These are phyloP conservation scores for Cornus florida DNA, from an alignment of 148 eudicot species.

Conservation along the genomic window DNA sequence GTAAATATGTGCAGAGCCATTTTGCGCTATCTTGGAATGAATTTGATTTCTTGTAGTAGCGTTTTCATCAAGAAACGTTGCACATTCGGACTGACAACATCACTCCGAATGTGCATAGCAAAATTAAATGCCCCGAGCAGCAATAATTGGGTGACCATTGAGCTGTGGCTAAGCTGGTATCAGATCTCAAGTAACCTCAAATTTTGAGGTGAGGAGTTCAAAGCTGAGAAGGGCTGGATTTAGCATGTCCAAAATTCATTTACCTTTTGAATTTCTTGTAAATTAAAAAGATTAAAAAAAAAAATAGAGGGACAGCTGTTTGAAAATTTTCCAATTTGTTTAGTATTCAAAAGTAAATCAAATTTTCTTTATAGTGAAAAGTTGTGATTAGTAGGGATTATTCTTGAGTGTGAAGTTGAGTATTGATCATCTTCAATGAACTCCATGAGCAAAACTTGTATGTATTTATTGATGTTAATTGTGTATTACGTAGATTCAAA, in stretches of 20 bases:
- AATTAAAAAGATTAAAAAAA: no score
- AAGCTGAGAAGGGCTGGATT: neutral
- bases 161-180: neutral
- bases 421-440: no score
- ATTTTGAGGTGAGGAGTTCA: neutral
- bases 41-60: neutral
- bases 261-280: neutral
- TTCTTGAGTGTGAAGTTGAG: neutral
- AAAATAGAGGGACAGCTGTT: neutral
- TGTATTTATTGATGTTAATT: no score
- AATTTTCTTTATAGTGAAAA: neutral
- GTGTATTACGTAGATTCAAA: no score
- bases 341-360: no score
- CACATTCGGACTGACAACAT: neutral
- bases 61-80: neutral
- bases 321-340: neutral
- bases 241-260: neutral
- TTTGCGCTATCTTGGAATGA: constrained; percentile 6
- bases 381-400: neutral
- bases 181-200: neutral
- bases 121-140: neutral
- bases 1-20: constrained; percentile 1
- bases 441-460: no score
- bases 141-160: neutral
- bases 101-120: neutral